A percentile compares a stretch with the other conserved stretches of the same genome.
phyloP scores from a whole-genome alignment of 306 rosid species.

The Quillaja saponaria region DNA sequence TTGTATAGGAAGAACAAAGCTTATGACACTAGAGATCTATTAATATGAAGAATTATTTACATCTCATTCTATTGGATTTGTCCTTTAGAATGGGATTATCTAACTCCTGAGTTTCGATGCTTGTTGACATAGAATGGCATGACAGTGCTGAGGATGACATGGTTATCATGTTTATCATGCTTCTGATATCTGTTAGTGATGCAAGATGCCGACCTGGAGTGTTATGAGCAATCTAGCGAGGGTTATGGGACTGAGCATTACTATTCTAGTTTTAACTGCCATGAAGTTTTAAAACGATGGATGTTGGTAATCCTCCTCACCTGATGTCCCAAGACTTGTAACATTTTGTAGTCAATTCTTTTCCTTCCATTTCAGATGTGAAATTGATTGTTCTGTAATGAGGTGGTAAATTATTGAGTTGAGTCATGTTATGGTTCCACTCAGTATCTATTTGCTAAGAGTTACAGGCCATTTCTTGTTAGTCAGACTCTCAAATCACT shows the following conservation, averaged over 20 bases:
- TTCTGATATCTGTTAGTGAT: slow-evolving; percentile 25
- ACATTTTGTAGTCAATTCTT: slow-evolving; percentile 15
- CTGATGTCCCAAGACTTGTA: slow-evolving; percentile 20
- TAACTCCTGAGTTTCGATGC: slow-evolving; percentile 40
- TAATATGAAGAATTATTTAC: slow-evolving; percentile 42
- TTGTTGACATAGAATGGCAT: slow-evolving; percentile 34
- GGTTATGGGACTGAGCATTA: slow-evolving; percentile 23
- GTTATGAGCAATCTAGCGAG: slow-evolving; percentile 39
- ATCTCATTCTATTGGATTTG: slow-evolving; percentile 35
- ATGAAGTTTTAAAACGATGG: slow-evolving; percentile 34
- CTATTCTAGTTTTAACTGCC: slow-evolving; percentile 32
- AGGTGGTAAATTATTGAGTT: slow-evolving; percentile 33
- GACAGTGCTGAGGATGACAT: slow-evolving; percentile 34
- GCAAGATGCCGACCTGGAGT: slow-evolving; percentile 31
- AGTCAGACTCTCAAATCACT: slow-evolving; percentile 23
- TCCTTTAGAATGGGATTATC: slow-evolving; percentile 42
- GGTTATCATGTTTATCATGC: slow-evolving; percentile 33
- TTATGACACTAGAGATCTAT: slow-evolving; percentile 41
- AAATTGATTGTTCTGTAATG: slow-evolving; percentile 26
- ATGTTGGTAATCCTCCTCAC: slow-evolving; percentile 30
- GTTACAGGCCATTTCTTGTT: slow-evolving; percentile 36
- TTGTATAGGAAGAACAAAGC: slow-evolving; percentile 45
- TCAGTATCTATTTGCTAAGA: slow-evolving; percentile 20
- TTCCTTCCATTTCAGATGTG: slow-evolving; percentile 22
- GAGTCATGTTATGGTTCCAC: too few species aligned